Base-by-base conservation (phyloP, 768 basidiomycete genomes). In the Xerocomus spinulosus region DNA sequence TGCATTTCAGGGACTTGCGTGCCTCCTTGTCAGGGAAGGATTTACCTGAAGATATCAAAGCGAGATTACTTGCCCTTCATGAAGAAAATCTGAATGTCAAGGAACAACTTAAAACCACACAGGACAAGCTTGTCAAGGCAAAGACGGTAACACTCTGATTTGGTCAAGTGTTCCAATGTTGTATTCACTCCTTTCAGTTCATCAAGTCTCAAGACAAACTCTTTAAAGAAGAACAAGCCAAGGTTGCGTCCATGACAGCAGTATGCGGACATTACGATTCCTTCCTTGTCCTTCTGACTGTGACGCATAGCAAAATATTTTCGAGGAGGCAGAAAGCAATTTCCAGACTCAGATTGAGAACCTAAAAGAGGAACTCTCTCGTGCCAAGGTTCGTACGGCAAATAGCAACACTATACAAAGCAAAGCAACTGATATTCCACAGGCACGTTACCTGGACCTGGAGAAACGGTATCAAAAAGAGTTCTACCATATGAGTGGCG, bases 191-290 rank as follows among this genome's bases (percentile, higher is more conserved):
- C n/a, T 20, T 48, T 14, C 58, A 94, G 89, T 93, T 95, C 67
- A 92, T 97, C 72, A 92, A 91, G 63, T 77, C 83, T 26, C 93
- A 95, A 65, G 92, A 96, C 69, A 87, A 87, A 54, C 73, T 92
- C 24, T 86, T 93, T 69, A 87, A 86, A 55, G 87, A 91, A 59
- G 84, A 85, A 59, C 82, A 84, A 42, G 80, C 82, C 5, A 78
- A 81, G 42, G 76, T 75, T 55, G 71, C 69, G 25, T 73, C 70
- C 18, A 57, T 68, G 46, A 66, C 67, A 28, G 66, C 77, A 33
- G 83, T 83, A 53, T 52, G 74, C 64, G 33, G 40, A 51, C 3
- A 17, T 20, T 5, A 40, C 33, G 3, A 51, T 41, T 37, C 50
- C 28, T 26, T 55, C 12, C 14, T 30, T 24, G 15, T 24, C 8